phyloP scores from a whole-genome alignment of 495 filamentous ascomycete genomes.

The Friedmanniomyces simplex region DNA sequence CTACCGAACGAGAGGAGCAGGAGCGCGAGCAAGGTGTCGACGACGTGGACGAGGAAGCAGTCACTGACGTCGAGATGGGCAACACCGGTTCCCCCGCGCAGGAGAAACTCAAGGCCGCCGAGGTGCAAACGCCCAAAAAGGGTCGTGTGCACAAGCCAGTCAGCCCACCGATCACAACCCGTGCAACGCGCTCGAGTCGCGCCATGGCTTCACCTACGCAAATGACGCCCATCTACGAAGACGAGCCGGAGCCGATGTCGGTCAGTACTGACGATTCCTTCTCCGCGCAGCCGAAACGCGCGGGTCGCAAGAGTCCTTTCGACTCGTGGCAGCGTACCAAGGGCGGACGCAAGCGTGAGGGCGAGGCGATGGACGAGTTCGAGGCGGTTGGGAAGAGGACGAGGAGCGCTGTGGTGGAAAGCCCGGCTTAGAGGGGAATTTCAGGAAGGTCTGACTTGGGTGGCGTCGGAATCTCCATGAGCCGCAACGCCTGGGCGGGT shows the following conservation, averaged over 20 bases:
- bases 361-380: conserved; percentile 7
- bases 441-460: too few relatives aligned
- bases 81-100: background rate
- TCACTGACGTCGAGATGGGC: conserved; percentile 36
- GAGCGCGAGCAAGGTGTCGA: conserved; percentile 25
- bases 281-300: background rate
- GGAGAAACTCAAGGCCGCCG: background rate
- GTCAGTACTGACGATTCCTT: background rate
- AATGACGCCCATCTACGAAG: conserved; percentile 1
- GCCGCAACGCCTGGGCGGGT: too few relatives aligned
- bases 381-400: conserved; percentile 15
- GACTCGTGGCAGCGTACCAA: conserved; percentile 23
- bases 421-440: background rate
- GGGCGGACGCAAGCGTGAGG: conserved; percentile 9
- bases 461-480: too few relatives aligned
- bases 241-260: conserved; percentile 3
- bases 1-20: conserved; percentile 36
- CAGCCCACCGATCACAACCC: conserved; percentile 8
- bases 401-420: conserved; percentile 5
- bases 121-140: background rate
- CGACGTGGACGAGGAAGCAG: conserved; percentile 38
- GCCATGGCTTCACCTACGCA: background rate
- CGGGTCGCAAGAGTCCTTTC: conserved; percentile 19
- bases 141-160: background rate
- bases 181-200: conserved; percentile 6